phyloP scores from a whole-genome alignment of 1,284 basidiomycete species.

The Ustilago bromivora region DNA sequence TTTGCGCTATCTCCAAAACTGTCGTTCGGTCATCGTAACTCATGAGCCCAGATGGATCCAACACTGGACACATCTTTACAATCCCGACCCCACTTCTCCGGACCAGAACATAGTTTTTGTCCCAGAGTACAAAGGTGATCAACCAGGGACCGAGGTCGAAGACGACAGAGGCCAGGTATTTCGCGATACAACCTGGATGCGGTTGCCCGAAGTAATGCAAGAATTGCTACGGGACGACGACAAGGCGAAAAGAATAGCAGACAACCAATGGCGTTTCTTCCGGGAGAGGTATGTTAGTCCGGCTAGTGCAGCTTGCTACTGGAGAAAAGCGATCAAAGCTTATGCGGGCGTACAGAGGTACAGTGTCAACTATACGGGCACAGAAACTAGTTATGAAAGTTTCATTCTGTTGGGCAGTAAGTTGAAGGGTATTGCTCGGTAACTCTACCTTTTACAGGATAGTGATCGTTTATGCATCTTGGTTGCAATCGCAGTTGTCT shows the following conservation, averaged over 20 bases:
- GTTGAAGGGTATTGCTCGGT: conserved; percentile 32
- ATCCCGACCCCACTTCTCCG: conserved; percentile 54
- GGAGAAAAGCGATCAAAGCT: conserved; percentile 56
- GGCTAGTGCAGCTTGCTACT: conserved; percentile 59
- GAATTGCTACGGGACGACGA: conserved; percentile 50
- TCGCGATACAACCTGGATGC: conserved; percentile 54
- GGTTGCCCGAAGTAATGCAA: conserved; percentile 63
- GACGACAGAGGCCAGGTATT: conserved; percentile 39
- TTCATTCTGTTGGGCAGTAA: conserved; percentile 54
- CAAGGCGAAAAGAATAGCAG: conserved; percentile 57
- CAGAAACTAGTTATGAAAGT: conserved; percentile 63
- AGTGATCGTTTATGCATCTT: background rate
- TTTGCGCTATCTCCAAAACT: conserved; percentile 64
- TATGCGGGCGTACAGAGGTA: conserved; percentile 51
- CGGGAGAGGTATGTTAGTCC: conserved; percentile 59
- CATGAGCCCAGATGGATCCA: conserved; percentile 64
- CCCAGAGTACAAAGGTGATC: conserved; percentile 39
- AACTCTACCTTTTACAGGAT: background rate
- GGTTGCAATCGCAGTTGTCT: background rate
- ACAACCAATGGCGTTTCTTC: conserved; percentile 63
- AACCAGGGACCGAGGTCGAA: conserved; percentile 42
- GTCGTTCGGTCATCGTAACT: conserved; percentile 62
- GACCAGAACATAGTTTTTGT: conserved; percentile 68
- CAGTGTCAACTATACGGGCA: conserved; percentile 49
- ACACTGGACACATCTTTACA: conserved; percentile 66